Evolutionary conservation across 306 rosid genomes (phyloP).

Genomic region (Sechiopsis laciniata): DNA sequence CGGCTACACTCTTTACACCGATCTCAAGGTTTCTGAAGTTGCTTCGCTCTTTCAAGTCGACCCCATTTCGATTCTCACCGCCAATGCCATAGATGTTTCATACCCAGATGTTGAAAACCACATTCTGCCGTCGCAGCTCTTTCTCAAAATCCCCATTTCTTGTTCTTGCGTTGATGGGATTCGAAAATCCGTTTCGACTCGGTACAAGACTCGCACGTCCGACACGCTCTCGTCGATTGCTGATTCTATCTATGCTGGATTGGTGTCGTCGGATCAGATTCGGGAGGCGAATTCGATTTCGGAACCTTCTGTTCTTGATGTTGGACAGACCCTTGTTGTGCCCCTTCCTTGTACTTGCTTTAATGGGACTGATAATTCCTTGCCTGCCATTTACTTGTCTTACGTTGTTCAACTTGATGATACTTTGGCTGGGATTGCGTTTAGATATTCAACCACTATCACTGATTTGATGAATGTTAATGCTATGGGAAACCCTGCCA

Average conservation of each 20-base stretch:
- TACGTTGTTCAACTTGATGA: slow-evolving; percentile 72
- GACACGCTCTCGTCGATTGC: slow-evolving; percentile 75
- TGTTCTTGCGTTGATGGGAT: slow-evolving; percentile 93
- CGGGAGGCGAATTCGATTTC: slow-evolving; percentile 72
- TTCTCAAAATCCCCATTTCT: slow-evolving; percentile 66
- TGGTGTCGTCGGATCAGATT: slow-evolving; percentile 91
- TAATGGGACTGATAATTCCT: slow-evolving; percentile 78
- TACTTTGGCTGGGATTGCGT: slow-evolving; percentile 57
- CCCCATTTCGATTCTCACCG: slow-evolving; percentile 71
- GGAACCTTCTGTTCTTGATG: slow-evolving; percentile 73
- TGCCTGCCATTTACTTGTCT: slow-evolving; percentile 87
- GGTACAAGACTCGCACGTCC: slow-evolving; percentile 72
- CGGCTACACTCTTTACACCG: slow-evolving; percentile 90
- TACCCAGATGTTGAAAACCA: slow-evolving; percentile 93
- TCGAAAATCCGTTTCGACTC: slow-evolving; percentile 72
- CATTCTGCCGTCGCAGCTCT: slow-evolving; percentile 76
- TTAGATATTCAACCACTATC: slow-evolving; percentile 67
- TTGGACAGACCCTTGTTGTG: slow-evolving; percentile 72
- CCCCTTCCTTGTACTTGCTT: slow-evolving; percentile 96
- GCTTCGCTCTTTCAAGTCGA: slow-evolving; percentile 89
- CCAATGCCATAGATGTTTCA: slow-evolving; percentile 85
- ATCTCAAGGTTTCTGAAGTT: slow-evolving; percentile 87
- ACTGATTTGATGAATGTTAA: slow-evolving; percentile 97
- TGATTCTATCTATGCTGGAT: slow-evolving; percentile 59
- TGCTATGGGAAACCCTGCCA: slow-evolving; percentile 77